Conservation (phyloP, 208 protist genomes). For the Paratrypanosoma confusum region DNA sequence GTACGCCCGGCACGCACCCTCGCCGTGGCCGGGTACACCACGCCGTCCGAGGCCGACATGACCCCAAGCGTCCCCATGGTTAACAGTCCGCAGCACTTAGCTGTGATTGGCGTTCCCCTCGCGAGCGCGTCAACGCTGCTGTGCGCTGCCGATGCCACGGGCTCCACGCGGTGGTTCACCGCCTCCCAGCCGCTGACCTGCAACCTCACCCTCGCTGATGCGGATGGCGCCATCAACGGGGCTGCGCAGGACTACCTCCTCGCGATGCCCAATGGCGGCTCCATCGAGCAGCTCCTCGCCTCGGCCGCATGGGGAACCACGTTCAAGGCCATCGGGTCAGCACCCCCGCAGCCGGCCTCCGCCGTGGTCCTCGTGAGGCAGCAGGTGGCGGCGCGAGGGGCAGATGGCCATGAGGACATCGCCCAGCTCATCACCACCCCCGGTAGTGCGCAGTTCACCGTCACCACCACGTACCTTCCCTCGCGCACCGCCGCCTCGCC, state of each 20-base stretch:
- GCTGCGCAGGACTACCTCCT: conserved; percentile 42
- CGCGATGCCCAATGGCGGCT: conserved; percentile 43
- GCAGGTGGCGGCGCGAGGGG: background rate
- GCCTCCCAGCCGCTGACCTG: conserved; percentile 38
- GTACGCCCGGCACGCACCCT: conserved; percentile 10
- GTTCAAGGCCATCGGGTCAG: conserved; percentile 1
- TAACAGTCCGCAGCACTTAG: conserved; percentile 52
- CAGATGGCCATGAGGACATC: background rate
- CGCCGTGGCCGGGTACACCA: conserved; percentile 29
- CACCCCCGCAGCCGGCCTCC: conserved; percentile 3
- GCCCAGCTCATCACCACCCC: conserved; percentile 2
- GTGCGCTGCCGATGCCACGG: conserved; percentile 28
- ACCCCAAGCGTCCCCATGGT: conserved; percentile 24
- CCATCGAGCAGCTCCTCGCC: conserved; percentile 2
- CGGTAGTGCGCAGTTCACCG: conserved; percentile 14
- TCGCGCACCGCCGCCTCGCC: conserved; percentile 5
- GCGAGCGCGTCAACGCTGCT: conserved; percentile 17
- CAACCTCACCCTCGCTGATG: conserved; percentile 24
- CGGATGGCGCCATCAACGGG: conserved; percentile 41
- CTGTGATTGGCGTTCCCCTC: conserved; percentile 53
- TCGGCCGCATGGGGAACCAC: conserved; percentile 8
- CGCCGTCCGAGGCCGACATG: conserved; percentile 2
- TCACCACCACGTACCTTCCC: conserved; percentile 15
- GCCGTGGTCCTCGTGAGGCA: background rate
- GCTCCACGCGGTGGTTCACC: conserved; percentile 43